Conservation (phyloP, 2,329 filamentous ascomycete species). For the Rutstroemia sydowiana region DNA sequence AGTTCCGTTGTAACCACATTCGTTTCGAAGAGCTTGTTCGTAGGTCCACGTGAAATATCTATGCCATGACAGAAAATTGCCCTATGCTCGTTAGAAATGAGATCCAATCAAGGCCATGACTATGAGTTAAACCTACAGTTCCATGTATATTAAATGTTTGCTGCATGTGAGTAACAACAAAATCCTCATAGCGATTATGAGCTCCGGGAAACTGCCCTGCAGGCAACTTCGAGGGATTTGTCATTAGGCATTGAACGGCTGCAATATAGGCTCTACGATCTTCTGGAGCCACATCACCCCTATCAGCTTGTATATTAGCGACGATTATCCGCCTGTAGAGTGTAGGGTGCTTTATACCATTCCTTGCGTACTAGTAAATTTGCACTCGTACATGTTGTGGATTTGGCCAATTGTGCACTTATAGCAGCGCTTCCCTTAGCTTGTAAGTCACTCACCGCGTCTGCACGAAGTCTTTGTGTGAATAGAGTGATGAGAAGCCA, state of each 20-base stretch:
- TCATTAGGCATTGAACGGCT: conserved; percentile 32
- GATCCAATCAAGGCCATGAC: background rate
- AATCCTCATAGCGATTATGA: conserved; percentile 33
- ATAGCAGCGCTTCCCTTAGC: conserved; percentile 16
- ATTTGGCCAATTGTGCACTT: conserved; percentile 16
- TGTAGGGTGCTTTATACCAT: no score
- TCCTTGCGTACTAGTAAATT: conserved; percentile 16
- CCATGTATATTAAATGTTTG: conserved; percentile 23
- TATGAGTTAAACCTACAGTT: conserved; percentile 22
- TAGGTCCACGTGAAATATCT: conserved; percentile 36
- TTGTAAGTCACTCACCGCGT: conserved; percentile 16
- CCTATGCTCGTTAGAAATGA: no score
- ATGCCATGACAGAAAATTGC: conserved; percentile 37
- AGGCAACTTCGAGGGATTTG: conserved; percentile 27
- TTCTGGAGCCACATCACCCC: conserved; percentile 11
- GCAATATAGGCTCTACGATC: conserved; percentile 28
- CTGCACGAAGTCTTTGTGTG: no score
- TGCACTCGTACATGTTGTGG: conserved; percentile 12
- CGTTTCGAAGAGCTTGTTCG: conserved; percentile 34
- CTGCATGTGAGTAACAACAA: conserved; percentile 31
- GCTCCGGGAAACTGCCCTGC: conserved; percentile 28
- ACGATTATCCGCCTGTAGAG: no score
- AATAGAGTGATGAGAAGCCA: no score
- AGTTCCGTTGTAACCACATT: conserved; percentile 37
- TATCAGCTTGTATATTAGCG: no score